Evolutionary conservation across 371 early-diverging fungal species (phyloP).

Genomic region (Mortierella sp.): DNA sequence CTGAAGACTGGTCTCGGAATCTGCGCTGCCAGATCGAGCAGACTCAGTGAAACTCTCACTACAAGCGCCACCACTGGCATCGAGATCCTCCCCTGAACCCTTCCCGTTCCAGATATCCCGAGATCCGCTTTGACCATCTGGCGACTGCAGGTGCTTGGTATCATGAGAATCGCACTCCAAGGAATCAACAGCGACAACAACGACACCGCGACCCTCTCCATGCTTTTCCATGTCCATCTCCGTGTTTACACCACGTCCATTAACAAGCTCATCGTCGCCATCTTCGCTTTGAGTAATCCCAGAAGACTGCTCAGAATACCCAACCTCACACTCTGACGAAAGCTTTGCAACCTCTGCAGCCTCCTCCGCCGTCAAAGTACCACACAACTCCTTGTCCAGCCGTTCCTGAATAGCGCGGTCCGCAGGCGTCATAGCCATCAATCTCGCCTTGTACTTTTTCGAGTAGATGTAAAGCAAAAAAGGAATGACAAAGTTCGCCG

Average conservation of each 20-base stretch:
- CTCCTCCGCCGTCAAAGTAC: conserved; percentile 3
- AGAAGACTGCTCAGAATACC: not conserved
- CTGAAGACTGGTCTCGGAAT: not conserved
- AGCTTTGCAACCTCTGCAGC: not conserved
- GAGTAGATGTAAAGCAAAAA: conserved; percentile 79
- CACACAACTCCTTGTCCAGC: conserved; percentile 15
- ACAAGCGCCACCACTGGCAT: not conserved
- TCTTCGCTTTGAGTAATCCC: not conserved
- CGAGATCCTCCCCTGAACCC: not conserved
- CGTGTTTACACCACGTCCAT: not conserved
- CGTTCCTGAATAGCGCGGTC: conserved; percentile 22
- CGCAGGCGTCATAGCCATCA: conserved; percentile 18
- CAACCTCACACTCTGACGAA: not conserved
- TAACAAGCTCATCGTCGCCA: not conserved
- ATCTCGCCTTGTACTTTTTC: conserved; percentile 55
- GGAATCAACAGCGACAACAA: conserved; percentile 3
- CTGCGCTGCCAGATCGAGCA: not conserved
- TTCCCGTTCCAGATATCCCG: not conserved
- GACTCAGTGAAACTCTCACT: not conserved
- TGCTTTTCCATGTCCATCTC: not conserved
- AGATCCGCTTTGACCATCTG: not conserved
- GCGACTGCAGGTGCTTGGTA: too few species aligned
- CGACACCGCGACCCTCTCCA: conserved; percentile 5
- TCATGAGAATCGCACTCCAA: not conserved
- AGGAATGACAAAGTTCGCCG: conserved; percentile 81